Evolutionary conservation across 345 rosid genomes (phyloP), one percentile per base, ranked within the genome.

Genomic region (Adansonia digitata): DNA sequence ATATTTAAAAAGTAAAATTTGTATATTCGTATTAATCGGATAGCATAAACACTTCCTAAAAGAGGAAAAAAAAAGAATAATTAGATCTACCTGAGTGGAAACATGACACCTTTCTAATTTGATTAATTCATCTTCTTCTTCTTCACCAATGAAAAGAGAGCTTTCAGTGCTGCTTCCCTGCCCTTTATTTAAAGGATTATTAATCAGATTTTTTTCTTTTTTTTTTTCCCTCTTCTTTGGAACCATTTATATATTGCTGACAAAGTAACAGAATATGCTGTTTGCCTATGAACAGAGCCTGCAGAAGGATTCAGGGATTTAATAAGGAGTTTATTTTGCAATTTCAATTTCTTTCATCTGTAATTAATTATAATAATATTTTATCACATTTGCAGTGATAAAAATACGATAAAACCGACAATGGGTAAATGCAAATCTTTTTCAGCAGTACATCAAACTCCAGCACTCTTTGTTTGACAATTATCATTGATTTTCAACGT

Each of bases 391-490:
- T n/a, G n/a, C n/a, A n/a, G n/a, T n/a, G n/a, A n/a, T n/a, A n/a
- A n/a, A n/a, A n/a, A n/a, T n/a, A n/a, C n/a, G n/a, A n/a, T n/a
- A n/a, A n/a, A n/a, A n/a, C n/a, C n/a, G n/a, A n/a, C n/a, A n/a
- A n/a, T n/a, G n/a, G n/a, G n/a, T n/a, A n/a, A n/a, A 66, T n/a
- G 26, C 15, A 53, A 51, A 90, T 94, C 94, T 92, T 92, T 31
- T 27, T 97, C 94, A 78, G 93, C 81, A 68, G 96, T 90, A 71
- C 34, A 90, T 85, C 34, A 45, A 89, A 70, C 46, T 85, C 8
- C 20, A 48, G 53, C 53, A 15, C 53, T 20, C 53, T 48, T 48
- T 1, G 4, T 48, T 48, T 48, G 52, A 48, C 52, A 6, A 14
- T 48, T 48, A 7, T 48, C 52, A 15, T 48, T 0, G 52, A 48